These are phyloP conservation scores for Spathaspora boniae DNA, from an alignment of 805 yeast genomes.

Conservation along the genomic window DNA sequence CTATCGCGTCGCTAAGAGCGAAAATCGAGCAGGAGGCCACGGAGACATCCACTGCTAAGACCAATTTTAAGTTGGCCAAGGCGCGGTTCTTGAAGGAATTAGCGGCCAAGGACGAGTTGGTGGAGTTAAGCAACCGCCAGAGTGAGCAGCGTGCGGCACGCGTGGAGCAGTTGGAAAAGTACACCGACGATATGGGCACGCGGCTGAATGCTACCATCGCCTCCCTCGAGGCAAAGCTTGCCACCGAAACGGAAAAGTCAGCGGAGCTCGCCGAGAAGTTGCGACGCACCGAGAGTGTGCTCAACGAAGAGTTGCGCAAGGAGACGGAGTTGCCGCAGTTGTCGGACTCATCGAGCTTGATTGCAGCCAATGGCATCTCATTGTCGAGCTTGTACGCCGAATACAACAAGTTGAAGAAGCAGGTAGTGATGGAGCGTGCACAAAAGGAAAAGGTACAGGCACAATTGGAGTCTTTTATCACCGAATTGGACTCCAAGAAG, in stretches of 20 bases:
- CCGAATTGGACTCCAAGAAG: conserved; percentile 72
- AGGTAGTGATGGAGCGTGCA: conserved; percentile 63
- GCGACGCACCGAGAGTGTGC: conserved; percentile 38
- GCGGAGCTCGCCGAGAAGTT: conserved; percentile 32
- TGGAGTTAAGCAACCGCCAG: conserved; percentile 52
- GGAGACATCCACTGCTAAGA: conserved; percentile 18
- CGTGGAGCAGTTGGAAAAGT: conserved; percentile 49
- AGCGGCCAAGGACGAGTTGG: conserved; percentile 55
- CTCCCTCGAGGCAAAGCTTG: conserved; percentile 32
- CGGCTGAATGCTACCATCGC: conserved; percentile 35
- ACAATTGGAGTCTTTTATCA: conserved; percentile 68
- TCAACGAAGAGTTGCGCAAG: conserved; percentile 35
- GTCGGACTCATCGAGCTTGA: conserved; percentile 54
- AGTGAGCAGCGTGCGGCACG: conserved; percentile 51
- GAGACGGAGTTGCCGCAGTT: conserved; percentile 41
- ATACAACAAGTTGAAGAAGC: conserved; percentile 59
- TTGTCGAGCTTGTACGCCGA: conserved; percentile 66
- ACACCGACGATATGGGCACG: conserved; percentile 38
- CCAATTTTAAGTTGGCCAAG: conserved; percentile 46
- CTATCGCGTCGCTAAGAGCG: conserved; percentile 47
- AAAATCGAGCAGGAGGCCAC: conserved; percentile 26
- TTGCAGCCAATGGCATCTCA: conserved; percentile 51
- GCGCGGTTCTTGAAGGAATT: conserved; percentile 31
- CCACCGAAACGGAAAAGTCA: conserved; percentile 30
- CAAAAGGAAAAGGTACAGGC: conserved; percentile 67